Base-by-base conservation (phyloP, 2,329 filamentous ascomycete species). In the Cucurbitaria berberidis region DNA sequence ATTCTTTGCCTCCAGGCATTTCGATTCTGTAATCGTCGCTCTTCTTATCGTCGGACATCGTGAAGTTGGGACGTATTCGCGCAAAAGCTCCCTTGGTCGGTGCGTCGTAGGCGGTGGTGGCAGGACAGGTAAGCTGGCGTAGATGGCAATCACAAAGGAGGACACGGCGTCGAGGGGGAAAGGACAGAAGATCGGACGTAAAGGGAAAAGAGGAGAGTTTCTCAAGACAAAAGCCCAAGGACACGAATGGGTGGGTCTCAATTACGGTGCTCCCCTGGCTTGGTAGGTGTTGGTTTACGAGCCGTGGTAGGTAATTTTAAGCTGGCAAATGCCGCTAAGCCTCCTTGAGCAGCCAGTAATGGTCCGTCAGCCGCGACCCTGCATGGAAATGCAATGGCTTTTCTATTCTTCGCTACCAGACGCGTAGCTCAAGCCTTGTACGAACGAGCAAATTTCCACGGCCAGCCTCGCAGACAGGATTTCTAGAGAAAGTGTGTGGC, bases 11-110 rank as follows among this genome's bases (percentile, higher is more conserved):
- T 55, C 89, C 87, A 43, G 64, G 62, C 53, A 70, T 68, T 68
- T 84, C 84, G 80, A 91, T 85, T 67, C 89, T 85, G 70, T 88
- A 90, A 73, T 95, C 90, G 70, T 84, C 83, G 73, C 90, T 89
- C 77, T 91, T 95, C 83, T 95, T 96, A 75, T 93, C 92, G 81
- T 95, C 90, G 70, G 88, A 83, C 91, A 96, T 96, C 62, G 68
- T 82, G 53, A 48, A 21, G 53, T 49, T 45, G 51, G 22, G 49
- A 45, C 26, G 48, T 36, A 41, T 49, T 45, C 39, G 47, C 51
- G 50, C 47, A 54, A 48, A 43, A 45, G 39, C 24, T 49, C 38
- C 39, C 32, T 46, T 46, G 45, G 27, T 39, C 15, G n/a, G 34
- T 47, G 36, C n/a, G n/a, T n/a, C n/a, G 51, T 38, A 59, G 45